A percentile compares a stretch with the other conserved stretches of the same genome.
Evolutionary conservation across 78 protist genomes (phyloP).

Genomic region (Monosiga brevicollis): DNA sequence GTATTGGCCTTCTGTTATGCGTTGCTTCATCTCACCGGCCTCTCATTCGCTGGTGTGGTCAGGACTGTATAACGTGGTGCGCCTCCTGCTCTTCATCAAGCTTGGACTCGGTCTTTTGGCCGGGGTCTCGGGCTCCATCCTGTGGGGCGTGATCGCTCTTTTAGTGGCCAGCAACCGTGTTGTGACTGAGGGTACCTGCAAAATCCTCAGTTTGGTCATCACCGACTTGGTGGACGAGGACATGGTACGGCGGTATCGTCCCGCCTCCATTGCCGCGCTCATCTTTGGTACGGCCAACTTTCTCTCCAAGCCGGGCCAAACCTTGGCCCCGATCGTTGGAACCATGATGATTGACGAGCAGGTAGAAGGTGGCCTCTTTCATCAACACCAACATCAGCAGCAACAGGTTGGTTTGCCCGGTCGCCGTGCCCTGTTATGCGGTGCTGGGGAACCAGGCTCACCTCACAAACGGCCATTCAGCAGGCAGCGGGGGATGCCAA

Average conservation of each 20-base stretch:
- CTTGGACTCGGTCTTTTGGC: slow-evolving; percentile 25
- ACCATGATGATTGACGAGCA: not conserved
- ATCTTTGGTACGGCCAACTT: not conserved
- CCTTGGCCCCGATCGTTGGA: not conserved
- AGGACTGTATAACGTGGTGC: not conserved
- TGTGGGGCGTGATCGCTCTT: not conserved
- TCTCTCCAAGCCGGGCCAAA: not conserved
- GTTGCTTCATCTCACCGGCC: too few species aligned
- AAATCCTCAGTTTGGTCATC: not conserved
- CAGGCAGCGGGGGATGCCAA: not conserved
- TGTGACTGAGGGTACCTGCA: slow-evolving; percentile 2
- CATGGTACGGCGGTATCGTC: too few species aligned
- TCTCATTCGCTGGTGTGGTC: not conserved
- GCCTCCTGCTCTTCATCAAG: not conserved
- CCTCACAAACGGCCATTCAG: not conserved
- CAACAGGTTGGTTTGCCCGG: not conserved
- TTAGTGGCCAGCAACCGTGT: not conserved
- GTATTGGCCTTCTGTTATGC: too few species aligned
- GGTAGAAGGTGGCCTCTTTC: not conserved
- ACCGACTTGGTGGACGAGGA: slow-evolving; percentile 4
- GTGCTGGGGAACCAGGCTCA: not conserved
- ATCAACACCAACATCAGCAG: not conserved
- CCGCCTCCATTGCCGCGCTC: not conserved
- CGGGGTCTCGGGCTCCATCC: slow-evolving; percentile 31
- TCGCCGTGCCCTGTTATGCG: not conserved